Evolutionary conservation across 202 grass and related monocot species (phyloP).

Genomic region (Setaria italica): DNA sequence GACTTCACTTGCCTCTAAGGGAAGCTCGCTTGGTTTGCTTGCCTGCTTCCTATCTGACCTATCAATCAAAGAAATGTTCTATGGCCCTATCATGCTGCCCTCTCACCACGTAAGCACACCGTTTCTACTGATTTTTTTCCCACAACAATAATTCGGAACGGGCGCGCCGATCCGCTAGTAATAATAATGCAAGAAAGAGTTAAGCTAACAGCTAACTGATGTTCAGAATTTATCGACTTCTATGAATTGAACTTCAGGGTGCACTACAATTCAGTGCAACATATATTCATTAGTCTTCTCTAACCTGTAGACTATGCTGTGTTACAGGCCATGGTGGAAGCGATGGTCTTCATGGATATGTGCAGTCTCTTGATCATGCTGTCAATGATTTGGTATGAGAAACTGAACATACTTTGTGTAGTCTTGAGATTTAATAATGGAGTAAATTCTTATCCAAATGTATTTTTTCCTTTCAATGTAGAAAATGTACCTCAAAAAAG

Average conservation of each 20-base stretch:
- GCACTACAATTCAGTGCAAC: background rate
- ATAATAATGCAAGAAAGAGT: background rate
- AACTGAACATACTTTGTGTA: background rate
- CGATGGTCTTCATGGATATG: slow-evolving; percentile 92
- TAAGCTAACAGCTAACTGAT: background rate
- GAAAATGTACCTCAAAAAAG: slow-evolving; percentile 86
- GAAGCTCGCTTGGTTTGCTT: no score
- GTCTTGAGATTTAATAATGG: background rate
- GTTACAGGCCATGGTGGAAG: slow-evolving; percentile 88
- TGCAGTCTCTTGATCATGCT: slow-evolving; percentile 90
- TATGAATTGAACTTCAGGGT: background rate
- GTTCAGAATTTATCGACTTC: background rate
- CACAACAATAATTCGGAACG: no score
- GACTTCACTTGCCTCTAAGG: no score
- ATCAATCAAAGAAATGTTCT: no score
- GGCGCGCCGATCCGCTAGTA: background rate
- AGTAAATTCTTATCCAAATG: slow-evolving; percentile 3
- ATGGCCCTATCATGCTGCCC: no score
- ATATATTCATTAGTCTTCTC: background rate
- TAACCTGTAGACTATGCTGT: slow-evolving; percentile 33
- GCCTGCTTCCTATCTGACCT: no score
- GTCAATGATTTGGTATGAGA: slow-evolving; percentile 74
- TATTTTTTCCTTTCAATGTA: slow-evolving; percentile 40
- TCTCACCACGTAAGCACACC: no score
- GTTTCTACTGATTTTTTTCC: no score